phyloP scores from a whole-genome alignment of 139 green algal species.

The Ettlia oleoabundans region DNA sequence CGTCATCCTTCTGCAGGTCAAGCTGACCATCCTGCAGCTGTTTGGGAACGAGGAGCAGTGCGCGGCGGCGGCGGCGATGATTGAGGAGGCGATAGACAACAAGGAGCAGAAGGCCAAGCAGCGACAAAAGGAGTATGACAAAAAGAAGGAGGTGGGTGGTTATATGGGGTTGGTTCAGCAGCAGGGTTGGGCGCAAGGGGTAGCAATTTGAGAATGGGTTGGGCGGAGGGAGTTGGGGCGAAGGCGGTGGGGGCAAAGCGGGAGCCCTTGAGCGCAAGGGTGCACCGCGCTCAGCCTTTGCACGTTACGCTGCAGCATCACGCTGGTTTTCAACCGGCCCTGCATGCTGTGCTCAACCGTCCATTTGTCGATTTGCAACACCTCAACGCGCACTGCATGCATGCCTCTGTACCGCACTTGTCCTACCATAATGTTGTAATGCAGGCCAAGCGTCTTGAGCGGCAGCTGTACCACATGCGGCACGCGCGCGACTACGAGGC shows the following conservation, averaged over 20 bases:
- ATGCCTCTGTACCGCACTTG: not conserved
- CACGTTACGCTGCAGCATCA: too few species aligned
- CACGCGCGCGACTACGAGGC: conserved; percentile 82
- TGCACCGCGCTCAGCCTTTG: too few species aligned
- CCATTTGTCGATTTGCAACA: not conserved
- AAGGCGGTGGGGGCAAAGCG: too few species aligned
- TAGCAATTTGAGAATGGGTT: not conserved
- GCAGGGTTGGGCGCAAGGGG: not conserved
- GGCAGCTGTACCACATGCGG: conserved; percentile 87
- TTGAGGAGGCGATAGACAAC: conserved; percentile 71
- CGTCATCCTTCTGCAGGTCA: too few species aligned
- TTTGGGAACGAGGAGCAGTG: conserved; percentile 78
- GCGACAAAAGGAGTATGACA: conserved; percentile 84
- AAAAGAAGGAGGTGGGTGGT: conserved; percentile 54
- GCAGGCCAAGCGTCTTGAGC: conserved; percentile 65
- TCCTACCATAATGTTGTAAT: too few species aligned
- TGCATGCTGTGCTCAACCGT: not conserved
- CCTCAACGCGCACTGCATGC: not conserved
- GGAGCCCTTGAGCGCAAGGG: too few species aligned
- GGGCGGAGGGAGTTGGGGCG: not conserved
- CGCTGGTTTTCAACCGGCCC: not conserved
- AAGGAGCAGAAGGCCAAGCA: conserved; percentile 88
- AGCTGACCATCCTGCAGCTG: conserved; percentile 77
- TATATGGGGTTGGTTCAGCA: not conserved
- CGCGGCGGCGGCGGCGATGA: conserved; percentile 71